Evolutionary conservation across 768 basidiomycete genomes (phyloP).

Genomic region (Pleurotus tuber-regium): DNA sequence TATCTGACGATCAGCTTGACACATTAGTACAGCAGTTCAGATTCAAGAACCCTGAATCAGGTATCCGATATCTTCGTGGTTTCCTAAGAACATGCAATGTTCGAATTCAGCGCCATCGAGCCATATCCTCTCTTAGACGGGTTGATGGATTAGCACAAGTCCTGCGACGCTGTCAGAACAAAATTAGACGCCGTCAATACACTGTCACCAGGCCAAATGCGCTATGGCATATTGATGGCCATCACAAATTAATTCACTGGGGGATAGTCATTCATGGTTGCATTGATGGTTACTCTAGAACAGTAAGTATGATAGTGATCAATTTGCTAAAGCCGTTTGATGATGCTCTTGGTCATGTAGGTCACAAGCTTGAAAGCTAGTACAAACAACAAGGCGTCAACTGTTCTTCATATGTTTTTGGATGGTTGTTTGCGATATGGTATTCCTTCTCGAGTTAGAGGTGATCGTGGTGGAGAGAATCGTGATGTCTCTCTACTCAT

Average conservation of each 20-base stretch:
- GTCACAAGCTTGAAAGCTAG: conserved; percentile 23
- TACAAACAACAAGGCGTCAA: conserved; percentile 25
- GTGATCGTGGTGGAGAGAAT: conserved; percentile 35
- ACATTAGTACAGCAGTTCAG: conserved; percentile 10
- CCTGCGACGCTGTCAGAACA: conserved; percentile 11
- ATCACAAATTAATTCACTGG: conserved; percentile 32
- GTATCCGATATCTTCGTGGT: conserved; percentile 25
- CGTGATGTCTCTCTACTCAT: conserved; percentile 27
- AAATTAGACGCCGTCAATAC: conserved; percentile 20
- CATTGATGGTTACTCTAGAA: conserved; percentile 21
- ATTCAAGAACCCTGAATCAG: conserved; percentile 15
- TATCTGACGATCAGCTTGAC: conserved; percentile 15
- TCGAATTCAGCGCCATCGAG: conserved; percentile 19
- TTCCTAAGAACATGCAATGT: conserved; percentile 21
- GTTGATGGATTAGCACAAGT: conserved; percentile 24
- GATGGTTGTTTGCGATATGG: conserved; percentile 20
- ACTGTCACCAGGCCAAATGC: conserved; percentile 20
- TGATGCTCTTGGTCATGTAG: conserved; percentile 22
- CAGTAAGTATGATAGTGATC: conserved; percentile 14
- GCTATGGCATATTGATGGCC: conserved; percentile 33
- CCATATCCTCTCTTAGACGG: conserved; percentile 16
- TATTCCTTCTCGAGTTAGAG: conserved; percentile 26
- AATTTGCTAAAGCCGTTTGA: neutral
- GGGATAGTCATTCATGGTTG: conserved; percentile 26
- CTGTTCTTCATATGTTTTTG: conserved; percentile 25